These are phyloP conservation scores for Amaranthus palmeri DNA, from an alignment of 148 eudicot genomes.

Conservation along the genomic window DNA sequence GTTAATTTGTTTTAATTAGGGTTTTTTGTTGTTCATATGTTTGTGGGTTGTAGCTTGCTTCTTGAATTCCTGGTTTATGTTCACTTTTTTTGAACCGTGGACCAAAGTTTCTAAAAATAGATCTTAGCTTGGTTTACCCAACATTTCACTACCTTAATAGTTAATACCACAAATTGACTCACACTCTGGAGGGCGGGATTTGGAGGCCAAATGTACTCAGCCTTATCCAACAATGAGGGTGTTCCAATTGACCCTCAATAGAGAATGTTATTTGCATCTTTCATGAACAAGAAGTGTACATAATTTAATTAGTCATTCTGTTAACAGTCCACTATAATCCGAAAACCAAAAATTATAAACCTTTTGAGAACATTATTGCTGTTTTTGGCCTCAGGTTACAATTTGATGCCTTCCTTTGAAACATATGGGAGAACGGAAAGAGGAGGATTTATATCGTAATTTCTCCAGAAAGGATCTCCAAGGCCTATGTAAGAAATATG, in stretches of 20 bases:
- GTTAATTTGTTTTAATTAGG: not conserved
- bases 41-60: not conserved
- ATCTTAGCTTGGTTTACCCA: not conserved
- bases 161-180: not conserved
- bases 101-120: not conserved
- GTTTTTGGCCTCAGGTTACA: slow-evolving; percentile 22
- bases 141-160: not conserved
- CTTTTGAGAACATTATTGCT: not conserved
- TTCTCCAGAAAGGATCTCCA: slow-evolving; percentile 48
- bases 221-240: not conserved
- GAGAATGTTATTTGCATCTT: no score
- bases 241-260: no score
- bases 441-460: slow-evolving; percentile 35
- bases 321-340: not conserved
- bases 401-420: slow-evolving; percentile 29
- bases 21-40: not conserved
- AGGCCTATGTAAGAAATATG: slow-evolving; percentile 50
- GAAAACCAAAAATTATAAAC: not conserved
- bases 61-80: not conserved
- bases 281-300: no score
- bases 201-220: not conserved
- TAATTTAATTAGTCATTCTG: not conserved
- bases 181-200: no score
- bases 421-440: slow-evolving; percentile 38
- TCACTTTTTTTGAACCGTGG: not conserved